These are phyloP conservation scores for Taphrina sp. DNA, from an alignment of 1,139 yeast species.

Conservation along the genomic window DNA sequence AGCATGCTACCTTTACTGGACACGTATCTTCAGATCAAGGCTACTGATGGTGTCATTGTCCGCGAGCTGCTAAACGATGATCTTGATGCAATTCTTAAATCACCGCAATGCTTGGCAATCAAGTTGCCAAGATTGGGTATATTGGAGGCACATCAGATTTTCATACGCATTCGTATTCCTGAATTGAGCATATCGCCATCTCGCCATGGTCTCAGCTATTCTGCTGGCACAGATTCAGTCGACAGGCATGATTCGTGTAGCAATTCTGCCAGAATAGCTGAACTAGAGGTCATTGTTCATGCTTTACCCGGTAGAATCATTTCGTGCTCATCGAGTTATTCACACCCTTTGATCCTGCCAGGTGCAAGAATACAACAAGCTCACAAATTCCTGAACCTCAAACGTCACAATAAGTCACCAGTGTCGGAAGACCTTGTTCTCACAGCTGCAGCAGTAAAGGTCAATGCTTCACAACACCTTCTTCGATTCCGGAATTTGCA, in stretches of 20 bases:
- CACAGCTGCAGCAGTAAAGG: too few relatives aligned
- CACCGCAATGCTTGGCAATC: conserved; percentile 2
- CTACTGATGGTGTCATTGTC: conserved; percentile 1
- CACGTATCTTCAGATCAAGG: neutral
- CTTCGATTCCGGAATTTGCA: too few relatives aligned
- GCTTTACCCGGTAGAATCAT: conserved; percentile 7
- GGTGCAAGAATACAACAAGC: too few relatives aligned
- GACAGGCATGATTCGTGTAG: neutral
- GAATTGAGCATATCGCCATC: too few relatives aligned
- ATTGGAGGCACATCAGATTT: neutral
- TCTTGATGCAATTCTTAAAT: neutral
- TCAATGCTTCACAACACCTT: too few relatives aligned
- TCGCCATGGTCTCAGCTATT: too few relatives aligned
- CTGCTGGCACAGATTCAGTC: too few relatives aligned
- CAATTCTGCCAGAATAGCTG: neutral
- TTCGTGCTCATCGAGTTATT: neutral
- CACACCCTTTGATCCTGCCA: neutral
- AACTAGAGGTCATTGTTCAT: conserved; percentile 3
- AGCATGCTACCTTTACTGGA: neutral
- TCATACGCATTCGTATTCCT: neutral
- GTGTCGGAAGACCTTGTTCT: too few relatives aligned
- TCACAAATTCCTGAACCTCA: too few relatives aligned
- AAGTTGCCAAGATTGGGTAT: conserved; percentile 2
- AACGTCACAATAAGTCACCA: too few relatives aligned
- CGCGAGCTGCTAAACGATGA: neutral